Evolutionary conservation across 305 asterid genomes (phyloP).

Genomic region (Coffea humblotiana): DNA sequence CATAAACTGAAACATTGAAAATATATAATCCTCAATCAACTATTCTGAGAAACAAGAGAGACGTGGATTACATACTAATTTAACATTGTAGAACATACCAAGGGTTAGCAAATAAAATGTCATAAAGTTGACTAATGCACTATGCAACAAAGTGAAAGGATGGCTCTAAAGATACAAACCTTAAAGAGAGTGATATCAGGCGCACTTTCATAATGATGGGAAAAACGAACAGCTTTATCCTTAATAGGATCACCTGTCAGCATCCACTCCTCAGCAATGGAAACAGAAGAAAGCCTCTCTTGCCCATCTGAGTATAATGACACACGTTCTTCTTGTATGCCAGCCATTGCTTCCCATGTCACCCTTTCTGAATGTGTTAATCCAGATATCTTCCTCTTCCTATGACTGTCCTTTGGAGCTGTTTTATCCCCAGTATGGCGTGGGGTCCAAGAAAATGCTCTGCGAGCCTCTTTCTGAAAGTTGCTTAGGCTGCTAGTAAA

Average conservation of each 20-base stretch:
- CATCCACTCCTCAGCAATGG: constrained; percentile 98
- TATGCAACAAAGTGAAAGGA: too few relatives aligned
- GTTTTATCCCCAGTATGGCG: constrained; percentile 80
- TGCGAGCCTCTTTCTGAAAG: constrained; percentile 95
- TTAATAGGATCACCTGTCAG: constrained; percentile 77
- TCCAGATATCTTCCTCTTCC: constrained; percentile 96
- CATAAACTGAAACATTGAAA: too few relatives aligned
- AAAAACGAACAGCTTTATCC: constrained; percentile 91
- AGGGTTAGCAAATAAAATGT: background rate
- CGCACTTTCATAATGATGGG: constrained; percentile 93
- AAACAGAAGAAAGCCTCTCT: constrained; percentile 86
- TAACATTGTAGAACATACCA: background rate
- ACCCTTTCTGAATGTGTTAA: constrained; percentile 80
- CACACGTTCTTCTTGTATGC: constrained; percentile 89
- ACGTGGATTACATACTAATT: background rate
- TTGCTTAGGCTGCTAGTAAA: constrained; percentile 85
- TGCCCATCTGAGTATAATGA: constrained; percentile 84
- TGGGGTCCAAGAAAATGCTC: constrained; percentile 99
- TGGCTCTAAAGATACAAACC: constrained; percentile 43
- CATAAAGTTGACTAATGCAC: background rate
- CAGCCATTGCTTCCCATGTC: constrained; percentile 94
- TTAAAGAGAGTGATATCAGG: constrained; percentile 92
- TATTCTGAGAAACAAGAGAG: background rate
- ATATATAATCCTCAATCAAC: background rate
- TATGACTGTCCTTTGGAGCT: constrained; percentile 67